A percentile compares a stretch with the other conserved stretches of the same genome.
These are phyloP conservation scores for Vaccinium myrtillus DNA, from an alignment of 148 eudicot species.

Conservation along the genomic window DNA sequence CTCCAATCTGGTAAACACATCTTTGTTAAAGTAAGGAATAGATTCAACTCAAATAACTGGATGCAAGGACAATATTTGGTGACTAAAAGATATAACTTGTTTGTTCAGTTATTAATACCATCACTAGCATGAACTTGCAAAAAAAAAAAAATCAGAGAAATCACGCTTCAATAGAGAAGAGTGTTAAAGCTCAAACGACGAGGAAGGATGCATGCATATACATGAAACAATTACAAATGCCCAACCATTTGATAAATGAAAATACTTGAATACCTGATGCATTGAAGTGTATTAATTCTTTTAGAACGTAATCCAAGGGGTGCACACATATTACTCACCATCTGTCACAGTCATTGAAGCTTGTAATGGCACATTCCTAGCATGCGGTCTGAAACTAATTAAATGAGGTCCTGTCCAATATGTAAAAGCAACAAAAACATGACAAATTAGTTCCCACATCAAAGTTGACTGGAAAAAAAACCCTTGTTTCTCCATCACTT, in stretches of 20 bases:
- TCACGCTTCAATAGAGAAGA: not conserved
- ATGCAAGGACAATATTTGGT: not conserved
- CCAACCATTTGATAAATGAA: not conserved
- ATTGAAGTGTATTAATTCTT: not conserved
- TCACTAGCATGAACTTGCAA: not conserved
- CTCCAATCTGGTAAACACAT: not conserved
- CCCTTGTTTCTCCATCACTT: slow-evolving; percentile 21
- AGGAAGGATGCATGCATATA: slow-evolving; percentile 1
- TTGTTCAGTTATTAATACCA: not conserved
- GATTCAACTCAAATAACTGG: not conserved
- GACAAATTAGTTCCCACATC: not conserved
- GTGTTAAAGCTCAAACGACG: not conserved
- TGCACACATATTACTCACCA: slow-evolving; percentile 46
- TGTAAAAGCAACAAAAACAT: slow-evolving; percentile 9
- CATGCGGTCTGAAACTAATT: slow-evolving; percentile 78
- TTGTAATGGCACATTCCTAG: slow-evolving; percentile 76
- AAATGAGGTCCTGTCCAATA: slow-evolving; percentile 71
- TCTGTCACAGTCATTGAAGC: slow-evolving; percentile 93
- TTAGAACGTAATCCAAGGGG: slow-evolving; percentile 5
- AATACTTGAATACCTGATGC: not conserved
- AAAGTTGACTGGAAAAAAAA: not conserved
- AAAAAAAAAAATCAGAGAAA: not conserved
- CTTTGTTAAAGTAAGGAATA: not conserved
- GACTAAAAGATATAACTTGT: not conserved
- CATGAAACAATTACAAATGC: not conserved